Evolutionary conservation across 305 asterid genomes (phyloP), one percentile per base, ranked within the genome.

Genomic region (Fraxinus platypoda): DNA sequence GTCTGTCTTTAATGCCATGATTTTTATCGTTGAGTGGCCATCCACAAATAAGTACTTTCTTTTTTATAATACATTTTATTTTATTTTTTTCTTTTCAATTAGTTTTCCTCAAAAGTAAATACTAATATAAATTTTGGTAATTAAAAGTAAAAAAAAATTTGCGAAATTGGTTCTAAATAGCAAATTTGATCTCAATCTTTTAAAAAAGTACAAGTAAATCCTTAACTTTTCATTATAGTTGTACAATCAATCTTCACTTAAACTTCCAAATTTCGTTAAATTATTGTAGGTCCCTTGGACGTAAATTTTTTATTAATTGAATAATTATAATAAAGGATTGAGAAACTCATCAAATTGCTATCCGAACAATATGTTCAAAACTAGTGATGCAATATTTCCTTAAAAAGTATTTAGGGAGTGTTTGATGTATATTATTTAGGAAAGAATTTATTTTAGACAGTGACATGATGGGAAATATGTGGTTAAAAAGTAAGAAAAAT

Each of bases 1-100:
- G 71, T 19, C 7, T 77, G 80, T 77, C 82, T 59, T 66, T 66
- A 11, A 26, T 66, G 74, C 74, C 34, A 66, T 26, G n/a, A 64
- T 66, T 66, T 64, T 66, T 25, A 9, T 66, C 12, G 72, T 12
- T 11, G 34, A 26, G 74, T 35, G 35, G 35, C 74, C 35, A 26
- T 26, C 74, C 35, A 25, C 19, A 25, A 8, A 62, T 62, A 21
- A 62, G 6, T 25, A 62, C 31, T 62, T 7, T n/a, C 1, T 59
- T 59, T 59, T 8, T 37, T 7, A 37, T 37, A 59, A 59, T 1
- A 21, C 13, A 59, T 43, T 43, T 11, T 0, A 34, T 4, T 4
- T 34, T 34, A 0, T 34, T 43, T 41, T 43, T 41, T 41, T 9
- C 49, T 46, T 46, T 15, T 49, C 21, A 49, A 49, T 13, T 13